These are phyloP conservation scores for Rhodamnia rubescens DNA, from an alignment of 345 rosid genomes.

Conservation along the genomic window DNA sequence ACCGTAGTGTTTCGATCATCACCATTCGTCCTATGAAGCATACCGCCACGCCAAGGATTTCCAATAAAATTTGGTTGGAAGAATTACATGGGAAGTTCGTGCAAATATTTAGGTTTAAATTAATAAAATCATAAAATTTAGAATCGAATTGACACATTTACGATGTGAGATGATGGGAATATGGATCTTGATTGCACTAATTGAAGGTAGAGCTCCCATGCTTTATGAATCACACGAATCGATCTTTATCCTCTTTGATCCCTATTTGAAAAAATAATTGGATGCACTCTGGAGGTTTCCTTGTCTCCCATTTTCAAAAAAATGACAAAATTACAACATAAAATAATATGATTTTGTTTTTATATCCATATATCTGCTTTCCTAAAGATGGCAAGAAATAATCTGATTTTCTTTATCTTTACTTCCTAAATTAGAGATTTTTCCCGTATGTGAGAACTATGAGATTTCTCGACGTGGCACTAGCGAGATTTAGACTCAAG, in stretches of 20 bases:
- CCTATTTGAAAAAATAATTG: neutral
- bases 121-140: too few relatives aligned
- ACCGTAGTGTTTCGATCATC: neutral
- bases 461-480: neutral
- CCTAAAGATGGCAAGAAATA: neutral
- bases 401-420: neutral
- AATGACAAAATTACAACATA: too few relatives aligned
- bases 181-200: neutral
- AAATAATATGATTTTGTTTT: too few relatives aligned
- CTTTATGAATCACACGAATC: neutral
- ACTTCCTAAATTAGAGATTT: neutral
- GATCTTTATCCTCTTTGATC: neutral
- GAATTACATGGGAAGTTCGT: neutral
- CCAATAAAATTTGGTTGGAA: neutral
- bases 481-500: neutral
- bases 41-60: neutral
- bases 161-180: neutral
- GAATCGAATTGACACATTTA: too few relatives aligned
- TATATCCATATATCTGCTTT: neutral
- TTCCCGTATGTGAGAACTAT: neutral
- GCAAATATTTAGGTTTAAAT: too few relatives aligned
- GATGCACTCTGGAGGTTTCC: too few relatives aligned
- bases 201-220: neutral
- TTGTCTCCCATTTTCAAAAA: too few relatives aligned
- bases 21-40: fast-evolving